These are phyloP conservation scores for Wickerhamomyces bisporus DNA, from an alignment of 805 yeast genomes.

Conservation along the genomic window DNA sequence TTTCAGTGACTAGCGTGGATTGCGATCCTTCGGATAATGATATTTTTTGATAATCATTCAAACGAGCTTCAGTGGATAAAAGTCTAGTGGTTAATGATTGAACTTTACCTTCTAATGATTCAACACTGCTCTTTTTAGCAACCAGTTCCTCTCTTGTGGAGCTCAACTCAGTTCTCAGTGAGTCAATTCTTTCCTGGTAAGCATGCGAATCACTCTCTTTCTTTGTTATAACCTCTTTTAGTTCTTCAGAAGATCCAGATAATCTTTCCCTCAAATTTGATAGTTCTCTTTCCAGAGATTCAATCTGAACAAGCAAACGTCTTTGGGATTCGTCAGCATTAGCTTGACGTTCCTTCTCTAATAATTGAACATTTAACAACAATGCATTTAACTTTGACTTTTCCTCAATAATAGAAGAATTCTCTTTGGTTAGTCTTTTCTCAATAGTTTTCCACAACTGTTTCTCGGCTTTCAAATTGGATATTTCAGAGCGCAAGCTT, in stretches of 20 bases:
- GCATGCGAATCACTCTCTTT: constrained; percentile 54
- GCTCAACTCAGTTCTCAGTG: constrained; percentile 40
- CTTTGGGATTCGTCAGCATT: constrained; percentile 44
- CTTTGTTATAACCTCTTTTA: constrained; percentile 43
- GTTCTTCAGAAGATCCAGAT: constrained; percentile 44
- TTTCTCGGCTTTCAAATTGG: constrained; percentile 51
- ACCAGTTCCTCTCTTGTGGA: constrained; percentile 36
- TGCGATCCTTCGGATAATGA: constrained; percentile 22
- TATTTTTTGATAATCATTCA: constrained; percentile 25
- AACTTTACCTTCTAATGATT: constrained; percentile 34
- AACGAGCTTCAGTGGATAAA: constrained; percentile 24
- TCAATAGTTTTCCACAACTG: constrained; percentile 44
- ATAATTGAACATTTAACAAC: constrained; percentile 53
- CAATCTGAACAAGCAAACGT: constrained; percentile 44
- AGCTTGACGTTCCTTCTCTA: constrained; percentile 56
- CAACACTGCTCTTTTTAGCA: constrained; percentile 35
- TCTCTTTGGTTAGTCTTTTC: constrained; percentile 46
- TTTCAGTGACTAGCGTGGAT: constrained; percentile 25
- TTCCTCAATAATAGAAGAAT: constrained; percentile 50
- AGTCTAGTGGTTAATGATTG: constrained; percentile 28
- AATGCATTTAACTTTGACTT: constrained; percentile 51
- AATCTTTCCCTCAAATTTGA: constrained; percentile 40
- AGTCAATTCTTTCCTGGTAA: constrained; percentile 56
- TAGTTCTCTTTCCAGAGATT: constrained; percentile 43
- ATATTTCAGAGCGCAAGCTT: constrained; percentile 38